These are phyloP conservation scores for Hypsizygus marmoreus DNA, from an alignment of 768 basidiomycete genomes.

Conservation along the genomic window DNA sequence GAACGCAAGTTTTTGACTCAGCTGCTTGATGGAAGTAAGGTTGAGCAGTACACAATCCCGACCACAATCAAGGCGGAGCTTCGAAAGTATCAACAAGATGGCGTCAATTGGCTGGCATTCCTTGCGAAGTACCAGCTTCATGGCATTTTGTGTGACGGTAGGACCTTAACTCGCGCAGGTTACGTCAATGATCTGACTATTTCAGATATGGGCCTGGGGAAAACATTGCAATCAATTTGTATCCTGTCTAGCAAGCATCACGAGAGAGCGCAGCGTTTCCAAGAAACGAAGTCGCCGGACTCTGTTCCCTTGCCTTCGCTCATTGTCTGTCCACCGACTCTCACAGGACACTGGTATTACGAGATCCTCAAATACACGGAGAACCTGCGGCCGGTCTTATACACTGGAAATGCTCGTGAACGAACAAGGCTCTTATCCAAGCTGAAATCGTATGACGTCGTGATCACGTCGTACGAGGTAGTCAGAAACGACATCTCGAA, in stretches of 20 bases:
- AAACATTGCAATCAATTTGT: conserved; percentile 96
- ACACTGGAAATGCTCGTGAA: conserved; percentile 86
- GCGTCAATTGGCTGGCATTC: conserved; percentile 98
- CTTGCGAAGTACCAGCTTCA: conserved; percentile 97
- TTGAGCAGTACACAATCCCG: conserved; percentile 86
- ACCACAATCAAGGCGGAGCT: conserved; percentile 90
- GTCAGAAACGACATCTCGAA: conserved; percentile 90
- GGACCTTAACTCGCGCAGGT: too few species aligned
- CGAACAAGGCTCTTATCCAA: conserved; percentile 67
- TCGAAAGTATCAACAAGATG: conserved; percentile 97
- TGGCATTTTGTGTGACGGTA: conserved; percentile 97
- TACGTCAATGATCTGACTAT: too few species aligned
- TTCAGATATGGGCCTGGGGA: conserved; percentile 97
- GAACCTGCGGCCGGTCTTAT: conserved; percentile 81
- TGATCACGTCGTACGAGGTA: conserved; percentile 97
- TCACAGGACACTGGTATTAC: conserved; percentile 99
- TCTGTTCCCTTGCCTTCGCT: conserved; percentile 88
- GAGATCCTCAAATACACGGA: conserved; percentile 93
- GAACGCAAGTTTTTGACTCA: conserved; percentile 94
- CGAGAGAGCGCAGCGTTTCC: conserved; percentile 74
- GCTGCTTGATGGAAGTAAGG: conserved; percentile 92
- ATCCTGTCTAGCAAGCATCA: conserved; percentile 93
- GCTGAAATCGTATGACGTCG: conserved; percentile 77
- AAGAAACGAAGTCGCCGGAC: conserved; percentile 69
- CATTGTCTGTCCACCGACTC: conserved; percentile 94